Conservation (phyloP, 2,329 filamentous ascomycete species). For the Ascochyta koolunga region DNA sequence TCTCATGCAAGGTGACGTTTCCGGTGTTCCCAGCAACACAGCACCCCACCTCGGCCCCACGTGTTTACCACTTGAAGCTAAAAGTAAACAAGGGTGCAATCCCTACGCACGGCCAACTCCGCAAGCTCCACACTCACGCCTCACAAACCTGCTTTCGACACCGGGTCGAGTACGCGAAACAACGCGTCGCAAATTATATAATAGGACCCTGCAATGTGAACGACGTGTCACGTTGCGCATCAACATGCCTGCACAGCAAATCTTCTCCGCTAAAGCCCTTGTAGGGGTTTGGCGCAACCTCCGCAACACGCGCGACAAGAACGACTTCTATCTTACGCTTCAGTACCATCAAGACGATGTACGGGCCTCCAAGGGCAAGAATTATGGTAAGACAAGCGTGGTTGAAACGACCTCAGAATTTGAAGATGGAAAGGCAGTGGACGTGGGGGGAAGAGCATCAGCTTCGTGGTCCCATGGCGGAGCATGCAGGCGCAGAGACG, state of each 20-base stretch:
- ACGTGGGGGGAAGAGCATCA: slow-evolving; percentile 38
- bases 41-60: slow-evolving; percentile 7
- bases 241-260: slow-evolving; percentile 35
- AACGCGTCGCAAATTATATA: neutral
- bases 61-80: slow-evolving; percentile 7
- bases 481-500: slow-evolving; percentile 44
- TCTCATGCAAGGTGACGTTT: slow-evolving; percentile 12
- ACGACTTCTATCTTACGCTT: slow-evolving; percentile 42
- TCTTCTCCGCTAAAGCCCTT: slow-evolving; percentile 42
- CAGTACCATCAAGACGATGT: slow-evolving; percentile 41
- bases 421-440: slow-evolving; percentile 25
- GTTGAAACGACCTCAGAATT: slow-evolving; percentile 29
- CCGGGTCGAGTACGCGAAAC: neutral
- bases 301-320: slow-evolving; percentile 37
- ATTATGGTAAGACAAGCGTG: slow-evolving; percentile 21
- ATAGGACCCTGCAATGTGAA: slow-evolving; percentile 10
- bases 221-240: neutral
- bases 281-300: slow-evolving; percentile 45
- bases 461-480: slow-evolving; percentile 46
- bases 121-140: slow-evolving; percentile 14
- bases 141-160: slow-evolving; percentile 9
- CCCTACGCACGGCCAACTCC: slow-evolving; percentile 5
- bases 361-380: slow-evolving; percentile 22
- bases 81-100: slow-evolving; percentile 14
- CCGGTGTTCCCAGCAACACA: slow-evolving; percentile 1